Percentiles rank a stretch among this genome's conserved stretches.
These are phyloP conservation scores for Dactylellina sp. DNA, from an alignment of 2,329 filamentous ascomycete species.

Conservation along the genomic window DNA sequence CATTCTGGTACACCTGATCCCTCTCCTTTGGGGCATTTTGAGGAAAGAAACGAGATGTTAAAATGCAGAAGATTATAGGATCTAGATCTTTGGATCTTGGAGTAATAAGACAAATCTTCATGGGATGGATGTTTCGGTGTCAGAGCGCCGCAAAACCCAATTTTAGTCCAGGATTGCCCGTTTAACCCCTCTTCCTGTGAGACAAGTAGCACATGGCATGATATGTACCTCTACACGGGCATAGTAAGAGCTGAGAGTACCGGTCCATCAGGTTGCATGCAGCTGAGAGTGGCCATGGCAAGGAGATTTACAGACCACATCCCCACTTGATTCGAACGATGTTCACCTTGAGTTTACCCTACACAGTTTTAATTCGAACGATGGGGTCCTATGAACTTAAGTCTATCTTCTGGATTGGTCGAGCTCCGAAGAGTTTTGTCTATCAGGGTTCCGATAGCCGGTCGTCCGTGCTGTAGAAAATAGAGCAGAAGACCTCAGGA, in stretches of 20 bases:
- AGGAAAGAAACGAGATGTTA: neutral
- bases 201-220: slow-evolving; percentile 34
- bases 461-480: slow-evolving; percentile 18
- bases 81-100: slow-evolving; percentile 19
- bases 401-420: neutral
- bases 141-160: slow-evolving; percentile 2
- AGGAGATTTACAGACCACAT: neutral
- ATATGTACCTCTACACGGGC: slow-evolving; percentile 19
- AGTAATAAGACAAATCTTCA: neutral
- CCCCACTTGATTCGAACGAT: slow-evolving; percentile 22
- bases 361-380: slow-evolving; percentile 22
- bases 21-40: neutral
- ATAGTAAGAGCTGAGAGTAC: slow-evolving; percentile 15
- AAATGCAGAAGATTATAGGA: slow-evolving; percentile 13
- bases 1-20: slow-evolving; percentile 19
- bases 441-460: neutral
- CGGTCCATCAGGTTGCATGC: neutral
- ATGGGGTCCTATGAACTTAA: slow-evolving; percentile 22
- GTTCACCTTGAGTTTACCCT: slow-evolving; percentile 7
- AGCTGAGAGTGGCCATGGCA: slow-evolving; percentile 35
- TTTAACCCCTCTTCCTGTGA: slow-evolving; percentile 21
- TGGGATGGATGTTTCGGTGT: neutral
- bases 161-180: slow-evolving; percentile 20
- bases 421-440: slow-evolving; percentile 2
- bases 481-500: neutral